A percentile compares a stretch with the other conserved stretches of the same genome.
Conservation (phyloP, 2,329 filamentous ascomycete genomes). For the Pestalotiopsis sp. region DNA sequence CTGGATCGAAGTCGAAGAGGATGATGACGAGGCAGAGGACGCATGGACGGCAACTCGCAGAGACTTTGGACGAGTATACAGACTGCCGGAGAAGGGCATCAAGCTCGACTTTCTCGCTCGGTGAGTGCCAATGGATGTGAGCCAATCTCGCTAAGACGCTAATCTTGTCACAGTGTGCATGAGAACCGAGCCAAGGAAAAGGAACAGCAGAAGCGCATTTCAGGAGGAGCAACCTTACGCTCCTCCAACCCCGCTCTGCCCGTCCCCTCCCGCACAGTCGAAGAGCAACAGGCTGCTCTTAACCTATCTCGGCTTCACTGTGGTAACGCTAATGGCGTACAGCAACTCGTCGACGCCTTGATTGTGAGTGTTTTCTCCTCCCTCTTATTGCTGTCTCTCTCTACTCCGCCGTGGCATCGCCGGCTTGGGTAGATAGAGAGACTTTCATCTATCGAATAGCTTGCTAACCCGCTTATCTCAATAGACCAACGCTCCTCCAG, state of each 20-base stretch:
- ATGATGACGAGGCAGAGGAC: constrained; percentile 58
- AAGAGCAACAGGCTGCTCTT: constrained; percentile 68
- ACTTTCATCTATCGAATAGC: background rate
- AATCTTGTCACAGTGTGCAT: constrained; percentile 29
- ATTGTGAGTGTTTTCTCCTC: constrained; percentile 54
- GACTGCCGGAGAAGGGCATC: constrained; percentile 65
- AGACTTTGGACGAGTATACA: constrained; percentile 67
- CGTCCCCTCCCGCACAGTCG: constrained; percentile 47
- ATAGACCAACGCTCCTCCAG: constrained; percentile 47
- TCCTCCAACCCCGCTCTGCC: constrained; percentile 22
- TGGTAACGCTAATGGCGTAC: constrained; percentile 50
- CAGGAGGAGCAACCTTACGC: constrained; percentile 15
- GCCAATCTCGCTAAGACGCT: constrained; percentile 17
- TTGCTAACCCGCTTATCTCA: background rate
- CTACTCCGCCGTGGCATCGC: background rate
- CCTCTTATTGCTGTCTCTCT: background rate
- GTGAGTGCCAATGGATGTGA: constrained; percentile 38
- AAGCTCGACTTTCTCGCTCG: constrained; percentile 73
- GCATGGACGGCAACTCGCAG: constrained; percentile 57
- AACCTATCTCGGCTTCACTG: constrained; percentile 59
- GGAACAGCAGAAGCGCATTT: background rate
- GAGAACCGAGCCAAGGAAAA: constrained; percentile 24
- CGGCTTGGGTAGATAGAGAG: background rate
- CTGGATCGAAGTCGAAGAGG: constrained; percentile 68
- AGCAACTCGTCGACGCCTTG: constrained; percentile 60